These are phyloP conservation scores for Phytophthora colocasiae DNA, from an alignment of 352 stramenopile species.

Conservation along the genomic window DNA sequence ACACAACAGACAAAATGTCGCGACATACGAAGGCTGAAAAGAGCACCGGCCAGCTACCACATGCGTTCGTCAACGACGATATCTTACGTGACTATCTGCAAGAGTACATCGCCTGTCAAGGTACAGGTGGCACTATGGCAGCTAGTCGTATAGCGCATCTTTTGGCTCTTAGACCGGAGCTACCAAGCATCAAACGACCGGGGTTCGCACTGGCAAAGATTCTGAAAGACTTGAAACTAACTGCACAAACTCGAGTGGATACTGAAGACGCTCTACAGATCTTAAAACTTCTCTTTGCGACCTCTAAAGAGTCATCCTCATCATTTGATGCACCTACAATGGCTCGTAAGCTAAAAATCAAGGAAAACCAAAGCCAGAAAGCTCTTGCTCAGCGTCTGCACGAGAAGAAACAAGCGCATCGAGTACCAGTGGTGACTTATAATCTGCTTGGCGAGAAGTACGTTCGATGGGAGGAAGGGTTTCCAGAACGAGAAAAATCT, in stretches of 20 bases:
- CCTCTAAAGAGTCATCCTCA: conserved; percentile 2
- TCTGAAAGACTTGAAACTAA: conserved; percentile 40
- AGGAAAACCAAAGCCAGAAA: conserved; percentile 18
- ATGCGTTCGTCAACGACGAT: conserved; percentile 29
- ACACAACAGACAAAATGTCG: neutral
- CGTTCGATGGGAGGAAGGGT: conserved; percentile 52
- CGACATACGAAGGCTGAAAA: conserved; percentile 14
- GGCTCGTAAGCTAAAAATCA: conserved; percentile 8
- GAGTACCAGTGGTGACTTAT: conserved; percentile 61
- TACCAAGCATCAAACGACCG: conserved; percentile 38
- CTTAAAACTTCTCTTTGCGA: conserved; percentile 26
- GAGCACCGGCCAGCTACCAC: conserved; percentile 8
- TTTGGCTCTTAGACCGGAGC: conserved; percentile 41
- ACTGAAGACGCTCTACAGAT: conserved; percentile 37
- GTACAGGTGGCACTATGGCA: conserved; percentile 45
- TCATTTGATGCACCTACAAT: conserved; percentile 26
- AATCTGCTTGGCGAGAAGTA: conserved; percentile 75
- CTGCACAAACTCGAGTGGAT: conserved; percentile 32
- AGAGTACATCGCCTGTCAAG: conserved; percentile 49
- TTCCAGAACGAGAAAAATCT: neutral
- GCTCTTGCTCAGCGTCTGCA: conserved; percentile 27
- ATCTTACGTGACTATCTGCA: conserved; percentile 44
- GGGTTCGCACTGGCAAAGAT: conserved; percentile 44
- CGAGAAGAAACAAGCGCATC: conserved; percentile 32
- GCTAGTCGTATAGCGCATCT: conserved; percentile 50